Conservation (phyloP, 331 rosid species). For the Pyracantha coccinea region DNA sequence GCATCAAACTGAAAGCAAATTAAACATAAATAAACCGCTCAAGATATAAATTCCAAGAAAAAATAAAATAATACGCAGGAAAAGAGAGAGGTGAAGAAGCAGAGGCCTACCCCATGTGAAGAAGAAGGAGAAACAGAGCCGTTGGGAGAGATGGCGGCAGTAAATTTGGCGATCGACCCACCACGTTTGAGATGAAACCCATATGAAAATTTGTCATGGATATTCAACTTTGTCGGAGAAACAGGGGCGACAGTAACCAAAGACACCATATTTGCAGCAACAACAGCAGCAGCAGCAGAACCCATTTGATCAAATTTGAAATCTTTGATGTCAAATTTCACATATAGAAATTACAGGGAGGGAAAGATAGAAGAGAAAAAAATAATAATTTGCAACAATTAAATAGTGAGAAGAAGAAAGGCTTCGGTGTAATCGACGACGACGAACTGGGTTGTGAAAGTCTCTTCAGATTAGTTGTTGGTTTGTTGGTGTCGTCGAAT, state of each 20-base stretch:
- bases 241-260: constrained; percentile 13
- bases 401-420: background rate
- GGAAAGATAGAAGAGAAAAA: background rate
- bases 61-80: background rate
- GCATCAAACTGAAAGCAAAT: background rate
- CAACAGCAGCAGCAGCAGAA: constrained; percentile 31
- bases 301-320: constrained; percentile 16
- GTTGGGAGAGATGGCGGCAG: constrained; percentile 34
- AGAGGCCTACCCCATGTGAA: constrained; percentile 39
- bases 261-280: constrained; percentile 38
- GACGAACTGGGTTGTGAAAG: too few relatives aligned
- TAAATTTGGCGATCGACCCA: constrained; percentile 12
- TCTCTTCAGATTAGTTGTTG: background rate
- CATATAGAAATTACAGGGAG: background rate
- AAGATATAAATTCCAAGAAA: background rate
- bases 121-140: constrained; percentile 40
- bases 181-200: constrained; percentile 21
- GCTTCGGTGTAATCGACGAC: background rate
- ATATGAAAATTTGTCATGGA: background rate
- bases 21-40: background rate
- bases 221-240: constrained; percentile 16
- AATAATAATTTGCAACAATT: too few relatives aligned
- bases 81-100: background rate
- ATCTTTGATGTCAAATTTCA: background rate
- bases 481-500: background rate